phyloP scores from a whole-genome alignment of 495 filamentous ascomycete genomes.

The Aspergillus ellipticus region DNA sequence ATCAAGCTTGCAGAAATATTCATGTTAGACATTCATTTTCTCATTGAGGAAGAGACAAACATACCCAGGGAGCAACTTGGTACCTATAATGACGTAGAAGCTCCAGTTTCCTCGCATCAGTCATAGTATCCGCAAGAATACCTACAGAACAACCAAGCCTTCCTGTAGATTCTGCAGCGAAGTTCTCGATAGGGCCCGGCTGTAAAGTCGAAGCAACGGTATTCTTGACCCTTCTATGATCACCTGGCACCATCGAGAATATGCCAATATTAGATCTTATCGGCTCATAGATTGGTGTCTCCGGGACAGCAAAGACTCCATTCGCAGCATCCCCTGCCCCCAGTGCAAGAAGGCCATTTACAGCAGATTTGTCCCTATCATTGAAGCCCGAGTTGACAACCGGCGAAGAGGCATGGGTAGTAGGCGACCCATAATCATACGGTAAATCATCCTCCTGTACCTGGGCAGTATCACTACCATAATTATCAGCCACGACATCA shows the following conservation, averaged over 20 bases:
- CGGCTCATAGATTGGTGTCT: neutral
- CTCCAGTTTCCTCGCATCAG: slow-evolving; percentile 21
- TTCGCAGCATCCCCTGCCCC: too few species aligned
- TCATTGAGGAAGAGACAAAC: neutral
- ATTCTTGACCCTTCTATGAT: neutral
- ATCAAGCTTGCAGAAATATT: slow-evolving; percentile 22
- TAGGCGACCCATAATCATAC: too few species aligned
- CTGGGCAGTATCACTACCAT: too few species aligned
- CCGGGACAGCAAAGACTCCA: neutral
- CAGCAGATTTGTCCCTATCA: slow-evolving; percentile 32
- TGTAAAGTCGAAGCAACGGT: neutral
- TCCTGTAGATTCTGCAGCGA: too few species aligned
- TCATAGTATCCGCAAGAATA: neutral
- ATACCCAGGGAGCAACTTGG: slow-evolving; percentile 34
- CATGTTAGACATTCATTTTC: neutral
- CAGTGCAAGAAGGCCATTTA: slow-evolving; percentile 32
- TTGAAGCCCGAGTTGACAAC: too few species aligned
- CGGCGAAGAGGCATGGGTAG: too few species aligned
- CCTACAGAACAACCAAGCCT: neutral
- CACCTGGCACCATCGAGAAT: neutral
- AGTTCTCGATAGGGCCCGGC: too few species aligned
- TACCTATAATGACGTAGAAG: slow-evolving; percentile 35
- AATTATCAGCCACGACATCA: too few species aligned
- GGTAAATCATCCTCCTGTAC: too few species aligned
- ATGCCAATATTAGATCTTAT: neutral